Percentiles rank a stretch among this genome's conserved stretches.
Evolutionary conservation across 352 stramenopile genomes (phyloP).

Genomic region (Phytophthora tubulina): DNA sequence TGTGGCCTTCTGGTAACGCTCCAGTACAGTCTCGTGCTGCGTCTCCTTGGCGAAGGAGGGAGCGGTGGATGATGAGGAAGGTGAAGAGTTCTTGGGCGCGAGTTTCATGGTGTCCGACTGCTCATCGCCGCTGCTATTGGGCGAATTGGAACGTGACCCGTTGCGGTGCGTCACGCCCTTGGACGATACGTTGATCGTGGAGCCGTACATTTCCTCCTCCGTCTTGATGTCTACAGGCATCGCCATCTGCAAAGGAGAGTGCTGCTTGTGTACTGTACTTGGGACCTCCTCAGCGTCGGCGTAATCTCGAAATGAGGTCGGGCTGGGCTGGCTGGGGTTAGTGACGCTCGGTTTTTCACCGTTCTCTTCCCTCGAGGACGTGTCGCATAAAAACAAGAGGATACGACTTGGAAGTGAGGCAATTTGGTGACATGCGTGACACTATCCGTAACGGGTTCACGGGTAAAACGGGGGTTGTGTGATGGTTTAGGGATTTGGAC

Average conservation of each 20-base stretch:
- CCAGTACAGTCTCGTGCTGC: slow-evolving; percentile 52
- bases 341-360: slow-evolving; percentile 6
- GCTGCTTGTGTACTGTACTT: background rate
- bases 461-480: slow-evolving; percentile 8
- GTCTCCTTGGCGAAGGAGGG: slow-evolving; percentile 36
- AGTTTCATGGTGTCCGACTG: slow-evolving; percentile 40
- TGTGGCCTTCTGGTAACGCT: slow-evolving; percentile 78
- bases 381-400: slow-evolving; percentile 32
- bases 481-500: background rate
- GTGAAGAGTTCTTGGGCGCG: slow-evolving; percentile 32
- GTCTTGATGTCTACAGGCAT: slow-evolving; percentile 26
- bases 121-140: slow-evolving; percentile 51
- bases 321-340: background rate
- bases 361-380: slow-evolving; percentile 1
- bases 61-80: slow-evolving; percentile 27
- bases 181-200: slow-evolving; percentile 34
- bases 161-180: slow-evolving; percentile 42
- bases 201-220: slow-evolving; percentile 34
- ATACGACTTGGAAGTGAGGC: background rate
- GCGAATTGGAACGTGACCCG: slow-evolving; percentile 50
- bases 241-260: slow-evolving; percentile 6
- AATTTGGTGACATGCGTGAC: slow-evolving; percentile 8
- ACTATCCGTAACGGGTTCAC: background rate
- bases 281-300: slow-evolving; percentile 5
- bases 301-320: slow-evolving; percentile 45